phyloP scores from a whole-genome alignment of 768 basidiomycete species.

The Cystobasidium tubakii region DNA sequence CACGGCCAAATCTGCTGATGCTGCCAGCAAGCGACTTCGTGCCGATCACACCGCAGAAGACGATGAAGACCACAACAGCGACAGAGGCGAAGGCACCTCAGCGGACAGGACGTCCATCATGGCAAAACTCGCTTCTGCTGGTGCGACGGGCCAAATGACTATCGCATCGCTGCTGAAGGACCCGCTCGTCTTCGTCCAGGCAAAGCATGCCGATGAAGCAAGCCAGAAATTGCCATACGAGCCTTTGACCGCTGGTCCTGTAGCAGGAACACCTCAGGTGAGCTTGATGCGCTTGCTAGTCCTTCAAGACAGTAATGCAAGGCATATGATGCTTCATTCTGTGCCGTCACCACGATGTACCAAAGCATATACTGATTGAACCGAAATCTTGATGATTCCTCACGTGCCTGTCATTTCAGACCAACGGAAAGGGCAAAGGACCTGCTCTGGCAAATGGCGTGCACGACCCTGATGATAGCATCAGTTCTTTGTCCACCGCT shows the following conservation, averaged over 20 bases:
- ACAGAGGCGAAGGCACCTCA: conserved; percentile 36
- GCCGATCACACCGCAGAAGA: neutral
- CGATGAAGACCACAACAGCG: neutral
- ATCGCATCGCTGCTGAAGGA: conserved; percentile 37
- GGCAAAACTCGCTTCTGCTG: neutral
- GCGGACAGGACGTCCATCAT: neutral
- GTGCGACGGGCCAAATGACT: neutral
- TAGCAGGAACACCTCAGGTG: neutral
- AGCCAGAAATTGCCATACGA: conserved; percentile 40
- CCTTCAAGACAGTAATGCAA: too few relatives aligned
- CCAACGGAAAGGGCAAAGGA: conserved; percentile 18
- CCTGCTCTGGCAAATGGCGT: neutral
- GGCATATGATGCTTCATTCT: too few relatives aligned
- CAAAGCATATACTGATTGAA: neutral
- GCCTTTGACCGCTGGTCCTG: conserved; percentile 35
- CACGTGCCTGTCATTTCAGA: neutral
- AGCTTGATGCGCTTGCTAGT: neutral
- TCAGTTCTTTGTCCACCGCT: neutral
- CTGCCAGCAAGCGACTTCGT: neutral
- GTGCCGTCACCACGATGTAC: too few relatives aligned
- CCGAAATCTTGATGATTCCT: neutral
- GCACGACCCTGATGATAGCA: neutral
- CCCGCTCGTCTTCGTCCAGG: conserved; percentile 33
- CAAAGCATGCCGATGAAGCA: neutral
- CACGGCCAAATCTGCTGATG: neutral